Evolutionary conservation across 331 rosid species (phyloP).

Genomic region (Pyracantha coccinea): DNA sequence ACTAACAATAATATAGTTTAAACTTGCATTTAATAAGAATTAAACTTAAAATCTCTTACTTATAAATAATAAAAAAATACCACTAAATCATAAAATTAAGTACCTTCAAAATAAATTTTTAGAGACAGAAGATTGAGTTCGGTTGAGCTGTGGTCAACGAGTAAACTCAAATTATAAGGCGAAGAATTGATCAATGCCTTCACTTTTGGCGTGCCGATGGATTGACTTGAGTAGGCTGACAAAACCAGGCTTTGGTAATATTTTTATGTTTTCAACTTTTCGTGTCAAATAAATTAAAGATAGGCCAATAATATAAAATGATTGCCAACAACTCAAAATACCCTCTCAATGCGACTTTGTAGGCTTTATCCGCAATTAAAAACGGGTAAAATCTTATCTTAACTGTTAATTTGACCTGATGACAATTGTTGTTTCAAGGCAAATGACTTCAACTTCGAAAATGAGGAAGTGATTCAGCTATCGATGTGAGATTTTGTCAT

Average conservation of each 20-base stretch:
- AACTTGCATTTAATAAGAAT: no score
- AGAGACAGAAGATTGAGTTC: no score
- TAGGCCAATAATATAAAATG: not conserved
- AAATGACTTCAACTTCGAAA: not conserved
- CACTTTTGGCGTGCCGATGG: not conserved
- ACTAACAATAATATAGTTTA: no score
- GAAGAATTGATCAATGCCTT: not conserved
- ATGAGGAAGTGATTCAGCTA: not conserved
- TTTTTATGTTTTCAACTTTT: no score
- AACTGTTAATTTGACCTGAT: no score
- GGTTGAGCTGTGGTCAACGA: not conserved
- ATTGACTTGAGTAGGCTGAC: not conserved
- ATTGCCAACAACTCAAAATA: not conserved
- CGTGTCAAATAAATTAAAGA: not conserved
- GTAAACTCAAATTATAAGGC: not conserved
- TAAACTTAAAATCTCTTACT: accelerated
- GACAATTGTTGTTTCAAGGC: not conserved
- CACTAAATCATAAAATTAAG: no score
- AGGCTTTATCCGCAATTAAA: not conserved
- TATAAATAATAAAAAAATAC: accelerated
- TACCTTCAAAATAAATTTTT: accelerated
- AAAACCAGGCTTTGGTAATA: not conserved
- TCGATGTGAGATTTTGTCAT: no score
- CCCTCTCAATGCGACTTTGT: not conserved
- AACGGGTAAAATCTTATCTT: not conserved